These are phyloP conservation scores for Pestalotiopsis sp. DNA, from an alignment of 2,329 filamentous ascomycete species.

Conservation along the genomic window DNA sequence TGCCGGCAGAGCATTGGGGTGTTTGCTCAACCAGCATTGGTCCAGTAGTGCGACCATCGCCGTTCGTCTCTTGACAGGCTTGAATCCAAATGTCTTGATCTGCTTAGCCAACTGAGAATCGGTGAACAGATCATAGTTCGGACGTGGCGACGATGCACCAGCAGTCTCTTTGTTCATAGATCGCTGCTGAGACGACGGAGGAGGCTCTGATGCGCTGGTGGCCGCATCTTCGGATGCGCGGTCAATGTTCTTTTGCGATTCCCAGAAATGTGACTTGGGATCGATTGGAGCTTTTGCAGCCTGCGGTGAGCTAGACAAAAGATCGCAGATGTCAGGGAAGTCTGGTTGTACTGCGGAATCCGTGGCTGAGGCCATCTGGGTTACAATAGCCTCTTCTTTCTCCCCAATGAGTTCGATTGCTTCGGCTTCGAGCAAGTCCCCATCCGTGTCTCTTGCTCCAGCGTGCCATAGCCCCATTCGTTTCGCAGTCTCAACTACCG, in stretches of 20 bases:
- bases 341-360: constrained; percentile 13
- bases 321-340: constrained; percentile 31
- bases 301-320: constrained; percentile 13
- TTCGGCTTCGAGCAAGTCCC: constrained; percentile 63
- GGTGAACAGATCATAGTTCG: constrained; percentile 62
- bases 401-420: constrained; percentile 59
- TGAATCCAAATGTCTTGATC: constrained; percentile 69
- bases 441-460: constrained; percentile 65
- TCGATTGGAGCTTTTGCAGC: not conserved
- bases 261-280: constrained; percentile 18
- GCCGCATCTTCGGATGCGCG: not conserved
- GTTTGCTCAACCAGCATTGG: constrained; percentile 69
- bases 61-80: constrained; percentile 65
- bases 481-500: constrained; percentile 14
- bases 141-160: constrained; percentile 30
- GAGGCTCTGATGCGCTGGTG: not conserved
- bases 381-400: not conserved
- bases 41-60: constrained; percentile 71
- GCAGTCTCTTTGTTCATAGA: not conserved
- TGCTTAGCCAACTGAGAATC: constrained; percentile 63
- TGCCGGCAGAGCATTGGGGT: constrained; percentile 19
- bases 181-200: constrained; percentile 7
- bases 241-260: constrained; percentile 14
- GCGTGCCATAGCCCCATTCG: constrained; percentile 66
- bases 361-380: constrained; percentile 13